A percentile compares a stretch with the other conserved stretches of the same genome.
Evolutionary conservation across 192 early-diverging fungal species (phyloP).

Genomic region (Backusella macrospora): DNA sequence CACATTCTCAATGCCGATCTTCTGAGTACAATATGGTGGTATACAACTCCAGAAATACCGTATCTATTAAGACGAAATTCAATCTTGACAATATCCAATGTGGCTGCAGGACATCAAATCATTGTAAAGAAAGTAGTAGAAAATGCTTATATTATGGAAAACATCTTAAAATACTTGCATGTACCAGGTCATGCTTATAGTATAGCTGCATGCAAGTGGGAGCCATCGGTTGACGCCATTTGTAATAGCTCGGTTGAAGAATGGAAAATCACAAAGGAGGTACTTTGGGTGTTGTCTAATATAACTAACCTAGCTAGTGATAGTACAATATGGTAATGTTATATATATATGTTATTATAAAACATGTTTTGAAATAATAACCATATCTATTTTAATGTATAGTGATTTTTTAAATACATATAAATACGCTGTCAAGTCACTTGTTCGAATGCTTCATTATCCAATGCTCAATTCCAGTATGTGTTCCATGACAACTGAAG

Average conservation of each 20-base stretch:
- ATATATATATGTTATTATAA: neutral
- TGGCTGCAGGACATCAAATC: conserved; percentile 27
- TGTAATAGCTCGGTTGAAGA: conserved; percentile 6
- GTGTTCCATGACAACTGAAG: neutral
- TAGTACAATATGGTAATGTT: conserved; percentile 21
- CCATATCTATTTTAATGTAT: neutral
- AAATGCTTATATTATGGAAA: conserved; percentile 17
- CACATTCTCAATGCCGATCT: conserved; percentile 21
- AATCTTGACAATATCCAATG: conserved; percentile 33
- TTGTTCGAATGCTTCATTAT: conserved; percentile 22
- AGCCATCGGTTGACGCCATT: neutral
- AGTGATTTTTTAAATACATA: conserved; percentile 22
- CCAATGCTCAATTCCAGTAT: neutral
- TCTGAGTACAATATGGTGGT: conserved; percentile 14
- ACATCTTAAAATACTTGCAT: neutral
- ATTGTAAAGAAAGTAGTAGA: conserved; percentile 20
- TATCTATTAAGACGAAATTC: conserved; percentile 26
- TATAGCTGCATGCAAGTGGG: neutral
- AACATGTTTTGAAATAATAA: neutral
- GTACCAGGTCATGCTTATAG: conserved; percentile 4
- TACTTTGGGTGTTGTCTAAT: conserved; percentile 29
- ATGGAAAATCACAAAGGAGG: conserved; percentile 32
- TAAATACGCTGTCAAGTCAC: neutral
- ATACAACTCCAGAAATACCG: conserved; percentile 8
- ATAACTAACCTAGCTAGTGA: conserved; percentile 25